Evolutionary conservation across 345 rosid genomes (phyloP).

Genomic region (Psidium friedrichsthalianum): DNA sequence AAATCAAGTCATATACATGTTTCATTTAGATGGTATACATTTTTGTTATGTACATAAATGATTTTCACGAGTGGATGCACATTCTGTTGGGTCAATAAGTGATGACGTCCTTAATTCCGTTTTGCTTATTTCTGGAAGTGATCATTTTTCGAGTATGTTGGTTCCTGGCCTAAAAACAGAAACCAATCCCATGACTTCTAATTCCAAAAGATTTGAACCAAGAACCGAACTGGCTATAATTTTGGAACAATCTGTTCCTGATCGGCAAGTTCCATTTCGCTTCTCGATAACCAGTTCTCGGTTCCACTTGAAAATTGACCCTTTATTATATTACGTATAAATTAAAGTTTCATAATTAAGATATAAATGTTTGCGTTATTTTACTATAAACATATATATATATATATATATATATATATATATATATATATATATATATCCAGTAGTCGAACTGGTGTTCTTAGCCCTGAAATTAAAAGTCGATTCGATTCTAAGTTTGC

Average conservation of each 20-base stretch:
- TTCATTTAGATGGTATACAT: background rate
- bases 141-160: background rate
- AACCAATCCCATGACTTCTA: background rate
- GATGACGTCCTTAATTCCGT: background rate
- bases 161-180: background rate
- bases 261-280: background rate
- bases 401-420: too few species aligned
- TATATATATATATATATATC: too few species aligned
- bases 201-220: background rate
- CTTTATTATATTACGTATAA: background rate
- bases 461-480: background rate
- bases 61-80: background rate
- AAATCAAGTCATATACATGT: background rate
- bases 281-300: background rate
- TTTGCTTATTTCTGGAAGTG: background rate
- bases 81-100: background rate
- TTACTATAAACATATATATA: background rate
- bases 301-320: background rate
- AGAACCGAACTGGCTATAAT: background rate
- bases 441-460: background rate
- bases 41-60: too few species aligned
- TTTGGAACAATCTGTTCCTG: fast-evolving
- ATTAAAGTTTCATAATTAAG: background rate
- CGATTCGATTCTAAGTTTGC: background rate
- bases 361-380: background rate